Evolutionary conservation across 306 rosid species (phyloP).

Genomic region (Lathyrus tuberosus): DNA sequence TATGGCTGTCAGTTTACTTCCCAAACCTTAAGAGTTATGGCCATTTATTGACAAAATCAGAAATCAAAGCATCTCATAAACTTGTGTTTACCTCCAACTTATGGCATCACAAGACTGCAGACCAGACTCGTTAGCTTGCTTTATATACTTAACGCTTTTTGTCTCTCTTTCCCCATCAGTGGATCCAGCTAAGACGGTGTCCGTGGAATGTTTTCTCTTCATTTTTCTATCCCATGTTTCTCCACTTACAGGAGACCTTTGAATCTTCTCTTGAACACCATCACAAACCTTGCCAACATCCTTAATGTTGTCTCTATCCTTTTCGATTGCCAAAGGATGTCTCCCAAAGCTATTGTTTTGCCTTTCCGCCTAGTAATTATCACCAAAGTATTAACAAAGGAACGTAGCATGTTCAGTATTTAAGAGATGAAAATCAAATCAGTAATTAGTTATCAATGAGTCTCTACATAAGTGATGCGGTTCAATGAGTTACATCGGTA

Average conservation of each 20-base stretch:
- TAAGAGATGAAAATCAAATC: constrained; percentile 23
- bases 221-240: constrained; percentile 80
- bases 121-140: constrained; percentile 57
- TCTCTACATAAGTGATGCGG: constrained; percentile 12
- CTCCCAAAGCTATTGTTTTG: constrained; percentile 43
- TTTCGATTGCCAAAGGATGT: constrained; percentile 61
- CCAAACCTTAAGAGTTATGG: constrained; percentile 2
- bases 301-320: constrained; percentile 62
- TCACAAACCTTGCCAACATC: constrained; percentile 71
- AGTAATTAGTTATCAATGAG: constrained; percentile 25
- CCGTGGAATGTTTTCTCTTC: constrained; percentile 78
- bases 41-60: constrained; percentile 5
- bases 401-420: constrained; percentile 17
- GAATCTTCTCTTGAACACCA: constrained; percentile 72
- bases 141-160: constrained; percentile 62
- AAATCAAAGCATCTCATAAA: constrained; percentile 33
- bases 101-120: constrained; percentile 63
- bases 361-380: constrained; percentile 65
- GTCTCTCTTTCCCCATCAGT: constrained; percentile 69
- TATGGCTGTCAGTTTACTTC: constrained; percentile 17
- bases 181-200: constrained; percentile 58
- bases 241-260: constrained; percentile 67
- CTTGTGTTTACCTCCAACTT: constrained; percentile 60
- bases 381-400: constrained; percentile 27
- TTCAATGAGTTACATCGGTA: constrained; percentile 22